These are phyloP conservation scores for Aspergillus saccharolyticus DNA, from an alignment of 495 filamentous ascomycete genomes.

Conservation along the genomic window DNA sequence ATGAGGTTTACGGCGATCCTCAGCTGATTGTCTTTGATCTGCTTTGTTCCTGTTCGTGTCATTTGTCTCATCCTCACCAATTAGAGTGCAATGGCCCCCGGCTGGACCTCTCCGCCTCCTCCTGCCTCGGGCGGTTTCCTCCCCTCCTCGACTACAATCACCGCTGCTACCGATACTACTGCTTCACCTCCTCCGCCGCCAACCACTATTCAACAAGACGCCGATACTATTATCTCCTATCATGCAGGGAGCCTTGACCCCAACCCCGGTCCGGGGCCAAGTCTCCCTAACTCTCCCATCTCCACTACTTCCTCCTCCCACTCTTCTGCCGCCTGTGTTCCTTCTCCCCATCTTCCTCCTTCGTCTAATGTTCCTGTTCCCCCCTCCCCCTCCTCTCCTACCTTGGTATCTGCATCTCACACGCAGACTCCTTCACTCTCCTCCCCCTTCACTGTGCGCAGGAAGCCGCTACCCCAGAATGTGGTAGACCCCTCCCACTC, in stretches of 20 bases:
- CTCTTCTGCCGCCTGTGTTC: conserved; percentile 15
- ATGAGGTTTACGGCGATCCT: conserved; percentile 23
- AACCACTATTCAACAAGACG: not conserved
- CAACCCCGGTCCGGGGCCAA: conserved; percentile 9
- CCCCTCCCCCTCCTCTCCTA: conserved; percentile 18
- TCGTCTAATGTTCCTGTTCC: conserved; percentile 7
- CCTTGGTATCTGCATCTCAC: not conserved
- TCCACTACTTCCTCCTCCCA: conserved; percentile 8
- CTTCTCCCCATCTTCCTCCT: conserved; percentile 9
- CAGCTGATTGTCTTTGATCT: conserved; percentile 17
- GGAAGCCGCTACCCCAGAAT: conserved; percentile 37
- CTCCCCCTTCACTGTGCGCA: conserved; percentile 27
- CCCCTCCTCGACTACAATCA: not conserved
- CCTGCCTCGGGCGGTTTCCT: conserved; percentile 23
- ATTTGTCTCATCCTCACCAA: conserved; percentile 8
- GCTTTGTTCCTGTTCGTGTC: conserved; percentile 12
- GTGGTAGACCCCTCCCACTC: conserved; percentile 26
- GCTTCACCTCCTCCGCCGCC: not conserved
- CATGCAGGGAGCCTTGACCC: conserved; percentile 7
- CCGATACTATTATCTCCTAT: not conserved
- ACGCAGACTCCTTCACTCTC: conserved; percentile 8
- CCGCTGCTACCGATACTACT: not conserved
- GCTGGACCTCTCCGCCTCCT: conserved; percentile 18
- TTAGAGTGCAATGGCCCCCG: conserved; percentile 19
- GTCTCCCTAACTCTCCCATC: conserved; percentile 1